Evolutionary conservation across 163 green algal species (phyloP).

Genomic region (Prototheca stagnorum): DNA sequence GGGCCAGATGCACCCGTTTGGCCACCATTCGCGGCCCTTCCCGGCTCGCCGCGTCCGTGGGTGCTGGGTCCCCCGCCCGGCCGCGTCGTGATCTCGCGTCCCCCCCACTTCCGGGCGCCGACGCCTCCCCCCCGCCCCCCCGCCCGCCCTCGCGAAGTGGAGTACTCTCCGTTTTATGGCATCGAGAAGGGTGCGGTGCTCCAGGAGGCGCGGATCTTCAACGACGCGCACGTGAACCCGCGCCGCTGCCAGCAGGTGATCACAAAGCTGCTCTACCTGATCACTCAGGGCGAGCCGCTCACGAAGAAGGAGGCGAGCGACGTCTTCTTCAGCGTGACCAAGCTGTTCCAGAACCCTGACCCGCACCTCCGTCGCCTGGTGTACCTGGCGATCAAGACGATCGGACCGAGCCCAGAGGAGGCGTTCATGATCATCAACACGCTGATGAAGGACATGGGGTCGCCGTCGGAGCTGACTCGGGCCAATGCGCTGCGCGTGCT

Average conservation of each 20-base stretch:
- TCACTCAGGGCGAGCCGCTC: constrained; percentile 93
- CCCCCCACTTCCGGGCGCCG: too few relatives aligned
- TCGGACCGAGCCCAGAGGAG: constrained; percentile 56
- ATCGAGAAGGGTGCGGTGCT: constrained; percentile 99
- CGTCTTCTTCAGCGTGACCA: constrained; percentile 97
- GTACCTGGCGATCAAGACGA: constrained; percentile 98
- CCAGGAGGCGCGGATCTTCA: constrained; percentile 91
- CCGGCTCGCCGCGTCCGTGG: too few relatives aligned
- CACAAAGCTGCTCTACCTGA: constrained; percentile 96
- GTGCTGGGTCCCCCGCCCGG: too few relatives aligned
- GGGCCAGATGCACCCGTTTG: too few relatives aligned
- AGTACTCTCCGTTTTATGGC: constrained; percentile 98
- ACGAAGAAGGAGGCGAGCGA: constrained; percentile 95
- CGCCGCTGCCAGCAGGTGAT: constrained; percentile 94
- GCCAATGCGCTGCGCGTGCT: constrained; percentile 96
- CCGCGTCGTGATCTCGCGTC: too few relatives aligned
- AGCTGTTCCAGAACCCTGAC: constrained; percentile 97
- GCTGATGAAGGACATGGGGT: constrained; percentile 99
- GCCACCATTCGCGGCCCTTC: too few relatives aligned
- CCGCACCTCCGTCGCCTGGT: constrained; percentile 90
- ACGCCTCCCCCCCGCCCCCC: too few relatives aligned
- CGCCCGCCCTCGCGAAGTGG: constrained; percentile 48
- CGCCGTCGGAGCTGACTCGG: constrained; percentile 82
- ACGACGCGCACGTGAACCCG: constrained; percentile 89
- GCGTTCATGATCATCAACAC: constrained; percentile 97